Conservation (phyloP, 164 flowering plant genomes). For the Piper longum region DNA sequence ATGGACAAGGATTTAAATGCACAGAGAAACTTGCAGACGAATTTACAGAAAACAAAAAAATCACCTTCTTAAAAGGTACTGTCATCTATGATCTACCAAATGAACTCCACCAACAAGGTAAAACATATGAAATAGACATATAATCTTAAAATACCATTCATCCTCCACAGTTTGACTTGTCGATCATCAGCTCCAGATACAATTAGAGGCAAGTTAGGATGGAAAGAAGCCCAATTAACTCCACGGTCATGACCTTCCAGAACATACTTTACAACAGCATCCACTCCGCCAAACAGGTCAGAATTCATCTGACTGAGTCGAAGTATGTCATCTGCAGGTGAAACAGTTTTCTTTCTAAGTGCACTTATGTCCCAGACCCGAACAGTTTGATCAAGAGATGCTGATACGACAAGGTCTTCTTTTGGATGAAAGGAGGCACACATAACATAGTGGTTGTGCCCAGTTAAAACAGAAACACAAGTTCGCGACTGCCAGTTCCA, state of each 20-base stretch:
- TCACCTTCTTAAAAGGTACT: no score
- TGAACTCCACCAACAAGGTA: not conserved
- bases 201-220: slow-evolving; percentile 77
- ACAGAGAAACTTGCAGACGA: no score
- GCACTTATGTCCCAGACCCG: slow-evolving; percentile 96
- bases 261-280: slow-evolving; percentile 91
- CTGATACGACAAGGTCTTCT: slow-evolving; percentile 87
- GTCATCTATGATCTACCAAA: no score
- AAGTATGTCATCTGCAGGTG: slow-evolving; percentile 80
- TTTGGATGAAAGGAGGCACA: slow-evolving; percentile 82
- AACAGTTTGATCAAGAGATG: slow-evolving; percentile 92
- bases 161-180: slow-evolving; percentile 90
- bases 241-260: slow-evolving; percentile 80
- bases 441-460: slow-evolving; percentile 91
- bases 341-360: slow-evolving; percentile 62
- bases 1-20: no score
- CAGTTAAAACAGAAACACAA: slow-evolving; percentile 68
- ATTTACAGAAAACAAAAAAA: no score
- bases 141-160: slow-evolving; percentile 51
- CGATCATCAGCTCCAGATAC: slow-evolving; percentile 95
- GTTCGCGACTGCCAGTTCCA: slow-evolving; percentile 99
- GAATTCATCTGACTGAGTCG: slow-evolving; percentile 85
- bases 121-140: not conserved
- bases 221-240: slow-evolving; percentile 94
- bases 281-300: slow-evolving; percentile 89